A percentile compares a stretch with the other conserved stretches of the same genome.
Evolutionary conservation across 1,284 basidiomycete genomes (phyloP).

Genomic region (Trichosporon ovoides): DNA sequence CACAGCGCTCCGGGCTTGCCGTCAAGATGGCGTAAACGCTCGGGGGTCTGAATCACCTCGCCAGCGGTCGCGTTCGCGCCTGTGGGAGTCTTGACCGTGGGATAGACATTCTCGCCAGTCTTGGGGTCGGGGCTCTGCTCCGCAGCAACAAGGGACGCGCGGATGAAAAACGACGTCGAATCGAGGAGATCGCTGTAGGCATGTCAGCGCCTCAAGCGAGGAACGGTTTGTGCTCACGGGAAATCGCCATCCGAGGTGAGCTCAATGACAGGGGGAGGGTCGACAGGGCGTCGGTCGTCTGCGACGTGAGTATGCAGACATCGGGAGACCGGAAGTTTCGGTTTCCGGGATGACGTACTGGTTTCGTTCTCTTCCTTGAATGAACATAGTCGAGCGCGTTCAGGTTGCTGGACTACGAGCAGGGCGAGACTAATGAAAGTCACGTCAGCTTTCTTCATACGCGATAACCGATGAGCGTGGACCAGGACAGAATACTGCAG

Average conservation of each 20-base stretch:
- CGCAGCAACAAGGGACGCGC: slow-evolving; percentile 37
- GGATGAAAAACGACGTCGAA: slow-evolving; percentile 39
- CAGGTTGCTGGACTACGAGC: slow-evolving; percentile 46
- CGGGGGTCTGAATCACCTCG: slow-evolving; percentile 47
- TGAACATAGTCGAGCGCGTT: slow-evolving; percentile 46
- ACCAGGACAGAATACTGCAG: neutral
- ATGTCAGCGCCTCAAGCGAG: neutral
- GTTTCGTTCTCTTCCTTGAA: slow-evolving; percentile 52
- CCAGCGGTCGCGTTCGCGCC: slow-evolving; percentile 48
- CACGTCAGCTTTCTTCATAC: neutral
- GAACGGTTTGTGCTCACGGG: slow-evolving; percentile 4
- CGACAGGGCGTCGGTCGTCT: slow-evolving; percentile 48
- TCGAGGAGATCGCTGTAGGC: slow-evolving; percentile 29
- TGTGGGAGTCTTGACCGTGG: slow-evolving; percentile 40
- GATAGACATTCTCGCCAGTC: slow-evolving; percentile 20
- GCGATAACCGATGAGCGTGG: neutral
- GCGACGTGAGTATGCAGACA: neutral
- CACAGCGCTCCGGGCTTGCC: slow-evolving; percentile 40
- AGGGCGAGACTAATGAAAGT: slow-evolving; percentile 16
- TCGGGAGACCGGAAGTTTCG: neutral
- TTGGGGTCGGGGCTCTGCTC: slow-evolving; percentile 13
- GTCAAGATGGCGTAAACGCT: slow-evolving; percentile 42
- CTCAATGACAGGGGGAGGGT: slow-evolving; percentile 49
- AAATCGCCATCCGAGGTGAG: slow-evolving; percentile 24
- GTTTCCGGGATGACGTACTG: slow-evolving; percentile 31